A percentile compares a stretch with the other conserved stretches of the same genome.
These are phyloP conservation scores for Rhizopus delemar DNA, from an alignment of 371 early-diverging fungal species.

Conservation along the genomic window DNA sequence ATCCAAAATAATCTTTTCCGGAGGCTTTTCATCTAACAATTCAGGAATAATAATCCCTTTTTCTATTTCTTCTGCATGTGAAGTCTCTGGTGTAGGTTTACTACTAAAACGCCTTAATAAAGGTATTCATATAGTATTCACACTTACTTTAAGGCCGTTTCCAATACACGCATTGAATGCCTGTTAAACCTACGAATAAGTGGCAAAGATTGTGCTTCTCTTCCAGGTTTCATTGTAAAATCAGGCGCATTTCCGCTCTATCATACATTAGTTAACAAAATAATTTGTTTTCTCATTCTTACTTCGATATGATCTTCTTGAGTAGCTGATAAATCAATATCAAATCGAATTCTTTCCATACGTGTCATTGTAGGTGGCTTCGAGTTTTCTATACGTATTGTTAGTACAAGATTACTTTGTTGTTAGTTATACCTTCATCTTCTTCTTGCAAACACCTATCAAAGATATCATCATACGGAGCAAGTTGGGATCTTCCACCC, in stretches of 20 bases:
- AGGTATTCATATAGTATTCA: not conserved
- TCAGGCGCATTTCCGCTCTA: slow-evolving; percentile 83
- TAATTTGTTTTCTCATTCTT: slow-evolving; percentile 7
- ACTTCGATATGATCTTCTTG: slow-evolving; percentile 77
- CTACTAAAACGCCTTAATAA: not conserved
- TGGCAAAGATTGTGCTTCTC: slow-evolving; percentile 66
- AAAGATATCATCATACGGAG: slow-evolving; percentile 80
- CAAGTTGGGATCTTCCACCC: slow-evolving; percentile 56
- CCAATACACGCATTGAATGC: slow-evolving; percentile 84
- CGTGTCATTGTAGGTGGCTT: slow-evolving; percentile 54
- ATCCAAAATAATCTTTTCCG: slow-evolving; percentile 59
- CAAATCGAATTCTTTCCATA: slow-evolving; percentile 59
- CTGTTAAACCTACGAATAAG: slow-evolving; percentile 88
- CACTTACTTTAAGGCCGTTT: slow-evolving; percentile 42
- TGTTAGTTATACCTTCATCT: slow-evolving; percentile 58
- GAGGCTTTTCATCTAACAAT: slow-evolving; percentile 52
- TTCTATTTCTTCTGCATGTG: slow-evolving; percentile 46
- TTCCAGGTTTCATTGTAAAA: slow-evolving; percentile 84
- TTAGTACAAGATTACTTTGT: not conserved
- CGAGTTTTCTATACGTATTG: slow-evolving; percentile 31
- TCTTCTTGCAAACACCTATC: slow-evolving; percentile 81
- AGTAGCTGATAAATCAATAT: slow-evolving; percentile 81
- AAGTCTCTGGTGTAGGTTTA: not conserved
- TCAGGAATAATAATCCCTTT: slow-evolving; percentile 67
- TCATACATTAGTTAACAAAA: slow-evolving; percentile 1